Percentiles rank a stretch among this genome's conserved stretches.
Evolutionary conservation across 2,329 filamentous ascomycete species (phyloP).

Genomic region (Cladophialophora chaetospira): DNA sequence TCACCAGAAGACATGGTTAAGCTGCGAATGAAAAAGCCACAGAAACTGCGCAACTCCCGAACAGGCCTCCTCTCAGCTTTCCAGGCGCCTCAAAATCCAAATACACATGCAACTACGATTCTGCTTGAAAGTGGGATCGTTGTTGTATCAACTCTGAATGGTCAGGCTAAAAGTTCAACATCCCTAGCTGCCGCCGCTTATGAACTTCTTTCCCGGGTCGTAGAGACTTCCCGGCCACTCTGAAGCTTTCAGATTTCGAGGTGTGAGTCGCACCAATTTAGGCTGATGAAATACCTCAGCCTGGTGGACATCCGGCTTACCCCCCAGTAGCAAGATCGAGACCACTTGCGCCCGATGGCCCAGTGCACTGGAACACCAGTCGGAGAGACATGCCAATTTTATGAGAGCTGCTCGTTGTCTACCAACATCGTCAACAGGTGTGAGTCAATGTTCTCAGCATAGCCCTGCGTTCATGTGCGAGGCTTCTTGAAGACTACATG

Average conservation of each 20-base stretch:
- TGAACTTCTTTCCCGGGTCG: neutral
- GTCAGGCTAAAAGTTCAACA: slow-evolving; percentile 7
- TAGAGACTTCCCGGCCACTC: neutral
- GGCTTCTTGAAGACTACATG: neutral
- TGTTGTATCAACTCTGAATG: neutral
- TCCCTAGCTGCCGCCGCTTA: neutral
- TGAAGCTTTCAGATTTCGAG: neutral
- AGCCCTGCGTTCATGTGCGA: neutral
- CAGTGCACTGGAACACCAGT: too few relatives aligned
- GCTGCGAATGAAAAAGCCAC: too few relatives aligned
- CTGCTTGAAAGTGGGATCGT: slow-evolving; percentile 2
- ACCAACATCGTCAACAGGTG: neutral
- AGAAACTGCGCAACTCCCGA: too few relatives aligned
- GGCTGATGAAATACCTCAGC: too few relatives aligned
- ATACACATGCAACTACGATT: neutral
- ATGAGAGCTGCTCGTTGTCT: neutral
- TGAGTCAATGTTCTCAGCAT: neutral
- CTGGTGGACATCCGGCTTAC: too few relatives aligned
- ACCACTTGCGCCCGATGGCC: too few relatives aligned
- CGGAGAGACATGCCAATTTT: too few relatives aligned
- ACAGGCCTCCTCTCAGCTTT: too few relatives aligned
- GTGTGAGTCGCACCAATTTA: slow-evolving; percentile 6
- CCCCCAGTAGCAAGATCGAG: too few relatives aligned
- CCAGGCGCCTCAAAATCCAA: neutral
- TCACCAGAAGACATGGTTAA: too few relatives aligned